phyloP scores from a whole-genome alignment of 345 rosid species.

The Ricinus communis region DNA sequence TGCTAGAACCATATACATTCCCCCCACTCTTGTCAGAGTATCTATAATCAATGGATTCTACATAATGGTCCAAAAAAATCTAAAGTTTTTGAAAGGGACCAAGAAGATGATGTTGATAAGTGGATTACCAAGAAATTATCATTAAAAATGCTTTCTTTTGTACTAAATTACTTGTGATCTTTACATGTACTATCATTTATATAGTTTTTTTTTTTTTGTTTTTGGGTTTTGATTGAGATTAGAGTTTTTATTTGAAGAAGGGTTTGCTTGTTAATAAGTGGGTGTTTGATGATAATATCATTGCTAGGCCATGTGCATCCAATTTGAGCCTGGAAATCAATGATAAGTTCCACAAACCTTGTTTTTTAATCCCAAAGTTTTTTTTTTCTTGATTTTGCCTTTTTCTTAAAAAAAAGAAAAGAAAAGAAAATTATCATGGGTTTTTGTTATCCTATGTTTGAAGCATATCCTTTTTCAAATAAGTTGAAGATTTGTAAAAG shows the following conservation, averaged over 20 bases:
- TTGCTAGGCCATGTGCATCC: conserved; percentile 44
- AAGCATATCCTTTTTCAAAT: neutral
- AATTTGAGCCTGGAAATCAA: conserved; percentile 20
- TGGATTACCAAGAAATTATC: neutral
- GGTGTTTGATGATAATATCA: conserved; percentile 25
- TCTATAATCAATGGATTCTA: neutral
- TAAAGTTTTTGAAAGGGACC: neutral
- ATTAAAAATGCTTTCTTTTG: neutral
- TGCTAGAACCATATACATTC: neutral
- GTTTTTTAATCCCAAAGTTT: neutral
- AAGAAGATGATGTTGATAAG: conserved; percentile 5
- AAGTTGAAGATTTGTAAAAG: neutral
- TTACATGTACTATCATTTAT: too few species aligned
- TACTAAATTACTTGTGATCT: neutral
- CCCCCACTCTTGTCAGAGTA: conserved; percentile 10
- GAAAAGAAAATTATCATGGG: too few species aligned
- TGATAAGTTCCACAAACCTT: conserved; percentile 26
- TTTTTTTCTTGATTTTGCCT: too few species aligned
- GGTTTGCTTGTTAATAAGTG: neutral
- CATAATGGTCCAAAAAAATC: neutral
- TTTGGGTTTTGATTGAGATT: too few species aligned
- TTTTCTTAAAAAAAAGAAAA: too few species aligned
- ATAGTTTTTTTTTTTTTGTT: too few species aligned
- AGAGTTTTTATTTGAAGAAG: neutral
- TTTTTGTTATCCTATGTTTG: neutral